Conservation (phyloP, 768 basidiomycete species). For the Boletus reticuloceps region DNA sequence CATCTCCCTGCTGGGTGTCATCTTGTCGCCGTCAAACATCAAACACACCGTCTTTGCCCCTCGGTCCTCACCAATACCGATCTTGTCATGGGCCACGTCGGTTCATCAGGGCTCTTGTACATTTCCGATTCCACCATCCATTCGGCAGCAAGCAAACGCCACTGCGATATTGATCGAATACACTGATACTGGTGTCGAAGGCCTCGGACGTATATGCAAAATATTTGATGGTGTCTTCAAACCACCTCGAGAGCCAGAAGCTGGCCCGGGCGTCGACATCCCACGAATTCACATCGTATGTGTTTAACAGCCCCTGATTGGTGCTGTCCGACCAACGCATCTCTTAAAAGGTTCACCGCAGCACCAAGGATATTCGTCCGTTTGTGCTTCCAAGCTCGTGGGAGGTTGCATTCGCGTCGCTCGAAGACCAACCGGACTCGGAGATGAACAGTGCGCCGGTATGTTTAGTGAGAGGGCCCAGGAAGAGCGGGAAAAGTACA, state of each 20-base stretch:
- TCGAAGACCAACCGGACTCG: not conserved
- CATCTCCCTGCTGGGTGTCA: conserved; percentile 56
- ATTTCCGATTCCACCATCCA: conserved; percentile 7
- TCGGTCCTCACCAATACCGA: conserved; percentile 72
- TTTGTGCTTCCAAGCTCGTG: conserved; percentile 38
- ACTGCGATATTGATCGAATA: conserved; percentile 58
- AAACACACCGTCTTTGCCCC: conserved; percentile 69
- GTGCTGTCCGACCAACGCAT: conserved; percentile 13
- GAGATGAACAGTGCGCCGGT: conserved; percentile 33
- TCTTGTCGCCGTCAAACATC: conserved; percentile 38
- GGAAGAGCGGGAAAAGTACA: conserved; percentile 88
- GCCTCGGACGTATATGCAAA: conserved; percentile 60
- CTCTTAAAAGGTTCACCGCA: conserved; percentile 20
- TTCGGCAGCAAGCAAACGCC: conserved; percentile 15
- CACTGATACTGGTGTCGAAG: conserved; percentile 59
- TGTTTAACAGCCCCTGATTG: not conserved
- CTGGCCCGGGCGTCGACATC: conserved; percentile 41
- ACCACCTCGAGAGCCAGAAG: conserved; percentile 36
- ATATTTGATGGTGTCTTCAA: conserved; percentile 63
- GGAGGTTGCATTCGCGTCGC: conserved; percentile 27
- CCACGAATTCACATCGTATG: conserved; percentile 49
- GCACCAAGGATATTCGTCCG: conserved; percentile 31
- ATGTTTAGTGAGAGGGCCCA: conserved; percentile 78
- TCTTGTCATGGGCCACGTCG: conserved; percentile 34
- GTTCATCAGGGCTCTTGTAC: conserved; percentile 10